A percentile compares a stretch with the other conserved stretches of the same genome.
Evolutionary conservation across 108 stramenopile genomes (phyloP).

Genomic region (Seminavis robusta): DNA sequence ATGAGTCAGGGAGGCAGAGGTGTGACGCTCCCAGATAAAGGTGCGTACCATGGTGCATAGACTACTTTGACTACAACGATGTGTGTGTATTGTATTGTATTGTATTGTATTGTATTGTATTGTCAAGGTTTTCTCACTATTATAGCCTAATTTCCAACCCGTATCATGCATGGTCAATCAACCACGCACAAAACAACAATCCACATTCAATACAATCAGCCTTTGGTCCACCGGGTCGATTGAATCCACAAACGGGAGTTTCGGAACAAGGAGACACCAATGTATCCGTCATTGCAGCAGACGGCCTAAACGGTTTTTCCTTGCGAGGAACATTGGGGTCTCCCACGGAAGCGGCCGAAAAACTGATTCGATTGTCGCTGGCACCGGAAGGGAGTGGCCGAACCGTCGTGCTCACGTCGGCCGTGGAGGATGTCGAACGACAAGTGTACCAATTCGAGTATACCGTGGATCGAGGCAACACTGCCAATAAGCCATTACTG

Average conservation of each 20-base stretch:
- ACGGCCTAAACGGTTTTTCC: slow-evolving; percentile 39
- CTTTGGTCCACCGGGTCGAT: slow-evolving; percentile 67
- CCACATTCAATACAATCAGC: slow-evolving; percentile 46
- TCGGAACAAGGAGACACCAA: slow-evolving; percentile 65
- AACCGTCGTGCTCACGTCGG: slow-evolving; percentile 41
- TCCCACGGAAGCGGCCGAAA: slow-evolving; percentile 53
- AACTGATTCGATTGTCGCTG: slow-evolving; percentile 38
- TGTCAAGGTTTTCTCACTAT: not conserved
- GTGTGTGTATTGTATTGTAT: too few relatives aligned
- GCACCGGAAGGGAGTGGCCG: slow-evolving; percentile 60
- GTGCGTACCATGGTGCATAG: not conserved
- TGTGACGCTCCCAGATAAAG: slow-evolving; percentile 18
- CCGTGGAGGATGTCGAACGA: slow-evolving; percentile 29
- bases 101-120: too few relatives aligned
- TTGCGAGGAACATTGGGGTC: slow-evolving; percentile 48
- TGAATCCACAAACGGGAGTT: slow-evolving; percentile 45
- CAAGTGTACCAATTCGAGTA: slow-evolving; percentile 71
- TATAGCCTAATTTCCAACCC: too few relatives aligned
- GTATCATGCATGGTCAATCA: too few relatives aligned
- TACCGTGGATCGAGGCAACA: slow-evolving; percentile 55
- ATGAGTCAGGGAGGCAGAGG: slow-evolving; percentile 24
- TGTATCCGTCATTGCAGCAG: slow-evolving; percentile 60
- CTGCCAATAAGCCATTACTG: slow-evolving; percentile 32
- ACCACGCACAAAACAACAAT: not conserved
- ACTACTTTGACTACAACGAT: not conserved